Percentiles rank a stretch among this genome's conserved stretches.
These are phyloP conservation scores for Camellia oleifera DNA, from an alignment of 179 eudicot genomes.

Conservation along the genomic window DNA sequence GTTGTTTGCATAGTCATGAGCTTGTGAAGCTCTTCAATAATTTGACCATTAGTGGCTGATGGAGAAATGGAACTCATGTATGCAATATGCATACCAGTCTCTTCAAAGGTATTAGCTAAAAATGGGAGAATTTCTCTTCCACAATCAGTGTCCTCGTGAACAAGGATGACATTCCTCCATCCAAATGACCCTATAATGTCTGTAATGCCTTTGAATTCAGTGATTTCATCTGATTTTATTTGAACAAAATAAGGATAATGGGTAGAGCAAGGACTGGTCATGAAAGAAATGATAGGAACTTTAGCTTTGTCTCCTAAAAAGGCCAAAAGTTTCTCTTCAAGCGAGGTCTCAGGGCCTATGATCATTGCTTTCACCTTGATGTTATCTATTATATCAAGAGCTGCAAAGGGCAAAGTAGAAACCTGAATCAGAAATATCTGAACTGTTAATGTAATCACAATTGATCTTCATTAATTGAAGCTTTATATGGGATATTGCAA, in stretches of 20 bases:
- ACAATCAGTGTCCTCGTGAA: conserved; percentile 24
- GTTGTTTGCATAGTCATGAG: conserved; percentile 25
- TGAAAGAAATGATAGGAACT: conserved; percentile 33
- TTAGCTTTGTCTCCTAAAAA: conserved; percentile 20
- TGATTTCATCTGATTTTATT: conserved; percentile 21
- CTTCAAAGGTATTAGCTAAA: conserved; percentile 18
- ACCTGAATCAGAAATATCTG: background rate
- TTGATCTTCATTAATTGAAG: background rate
- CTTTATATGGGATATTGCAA: no score
- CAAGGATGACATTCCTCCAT: conserved; percentile 28
- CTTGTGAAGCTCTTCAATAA: conserved; percentile 21
- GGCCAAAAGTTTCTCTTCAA: conserved; percentile 22
- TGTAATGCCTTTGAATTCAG: conserved; percentile 23
- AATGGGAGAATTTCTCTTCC: conserved; percentile 24
- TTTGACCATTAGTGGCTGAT: conserved; percentile 19
- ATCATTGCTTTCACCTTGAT: conserved; percentile 26
- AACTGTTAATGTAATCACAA: background rate
- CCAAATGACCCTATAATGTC: conserved; percentile 24
- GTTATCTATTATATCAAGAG: conserved; percentile 9
- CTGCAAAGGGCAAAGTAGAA: background rate
- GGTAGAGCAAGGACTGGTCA: conserved; percentile 22
- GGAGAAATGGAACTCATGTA: conserved; percentile 26
- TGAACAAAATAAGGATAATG: conserved; percentile 27
- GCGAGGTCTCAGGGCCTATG: conserved; percentile 28
- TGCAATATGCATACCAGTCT: conserved; percentile 13